Base-by-base conservation (phyloP, 352 stramenopile genomes). In the Phytophthora uliginosa region DNA sequence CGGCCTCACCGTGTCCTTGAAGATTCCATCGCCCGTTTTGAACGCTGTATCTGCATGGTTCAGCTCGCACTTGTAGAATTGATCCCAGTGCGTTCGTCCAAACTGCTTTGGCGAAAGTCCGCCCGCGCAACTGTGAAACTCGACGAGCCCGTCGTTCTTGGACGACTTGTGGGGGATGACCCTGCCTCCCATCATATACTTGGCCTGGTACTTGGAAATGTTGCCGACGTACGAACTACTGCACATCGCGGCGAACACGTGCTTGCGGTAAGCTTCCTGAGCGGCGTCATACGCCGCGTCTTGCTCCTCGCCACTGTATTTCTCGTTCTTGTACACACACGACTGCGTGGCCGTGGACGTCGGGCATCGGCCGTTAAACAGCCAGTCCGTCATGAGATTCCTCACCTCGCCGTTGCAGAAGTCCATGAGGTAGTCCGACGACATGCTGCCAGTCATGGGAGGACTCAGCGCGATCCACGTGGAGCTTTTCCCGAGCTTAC, bases 31-130 rank as follows among this genome's bases (percentile, higher is more conserved):
- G 22, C 81, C 81, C 20, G 77, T 73, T 31, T 77, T 78, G 59
- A 90, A 88, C 9, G 83, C 71, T 20, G 74, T 84, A 66, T 90
- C 83, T 5, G 66, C 53, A 56, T 90, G 83, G 60, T 90, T 88
- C 33, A 88, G 57, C 26, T 82, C 69, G 7, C 66, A 71, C 13
- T 59, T 20, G 71, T 88, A 90, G 71, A 79, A 83, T 17, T 42
- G 48, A 38, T 71, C 59, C 5, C 50, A 34, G 24, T 73, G 75
- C 9, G 55, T 75, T 55, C 57, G 70, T 7, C 57, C 56, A 50
- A 91, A 88, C 40, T 73, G 56, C 2, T 18, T 62, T 2, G 28
- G 17, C 1, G 70, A 56, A 17, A 88, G 61, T 3, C 73, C 75
- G 4, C 63, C 71, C 0, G 61, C 56, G 33, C 80, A 88, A 61